Conservation (phyloP, 139 green algal species). For the Haematococcus lacustris region DNA sequence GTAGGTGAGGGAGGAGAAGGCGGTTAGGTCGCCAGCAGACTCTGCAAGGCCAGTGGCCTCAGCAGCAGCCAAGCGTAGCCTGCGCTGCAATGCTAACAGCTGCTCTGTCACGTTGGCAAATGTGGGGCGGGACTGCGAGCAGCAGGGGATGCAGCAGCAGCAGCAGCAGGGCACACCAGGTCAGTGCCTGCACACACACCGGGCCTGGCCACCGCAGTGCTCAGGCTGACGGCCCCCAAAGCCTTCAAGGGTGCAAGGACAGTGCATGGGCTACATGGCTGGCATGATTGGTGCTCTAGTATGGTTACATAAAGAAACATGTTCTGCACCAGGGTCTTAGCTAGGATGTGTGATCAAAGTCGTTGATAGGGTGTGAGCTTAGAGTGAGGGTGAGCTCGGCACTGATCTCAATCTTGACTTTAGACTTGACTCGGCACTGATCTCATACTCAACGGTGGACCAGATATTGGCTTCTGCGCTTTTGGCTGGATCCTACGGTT, state of each 20-base stretch:
- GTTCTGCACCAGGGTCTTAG: too few relatives aligned
- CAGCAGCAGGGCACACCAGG: neutral
- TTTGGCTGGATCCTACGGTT: neutral
- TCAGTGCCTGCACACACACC: neutral
- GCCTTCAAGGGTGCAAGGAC: neutral
- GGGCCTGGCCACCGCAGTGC: neutral
- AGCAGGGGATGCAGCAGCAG: neutral
- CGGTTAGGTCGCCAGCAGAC: too few relatives aligned
- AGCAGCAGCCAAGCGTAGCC: too few relatives aligned
- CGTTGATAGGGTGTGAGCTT: too few relatives aligned
- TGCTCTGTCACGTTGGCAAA: neutral
- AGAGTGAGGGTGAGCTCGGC: too few relatives aligned
- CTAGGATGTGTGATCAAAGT: too few relatives aligned
- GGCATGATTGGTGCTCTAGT: neutral
- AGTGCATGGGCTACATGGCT: neutral
- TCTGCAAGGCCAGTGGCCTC: too few relatives aligned
- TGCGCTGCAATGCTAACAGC: constrained; percentile 6
- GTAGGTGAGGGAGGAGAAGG: too few relatives aligned
- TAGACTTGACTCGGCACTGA: too few relatives aligned
- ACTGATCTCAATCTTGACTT: too few relatives aligned
- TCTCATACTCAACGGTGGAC: too few relatives aligned
- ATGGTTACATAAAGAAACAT: neutral
- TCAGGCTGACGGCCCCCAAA: neutral
- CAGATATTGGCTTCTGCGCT: too few relatives aligned
- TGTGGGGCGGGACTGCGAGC: constrained; percentile 2